Evolutionary conservation across 1,139 yeast genomes (phyloP).

Genomic region (Geotrichum klebahnii): DNA sequence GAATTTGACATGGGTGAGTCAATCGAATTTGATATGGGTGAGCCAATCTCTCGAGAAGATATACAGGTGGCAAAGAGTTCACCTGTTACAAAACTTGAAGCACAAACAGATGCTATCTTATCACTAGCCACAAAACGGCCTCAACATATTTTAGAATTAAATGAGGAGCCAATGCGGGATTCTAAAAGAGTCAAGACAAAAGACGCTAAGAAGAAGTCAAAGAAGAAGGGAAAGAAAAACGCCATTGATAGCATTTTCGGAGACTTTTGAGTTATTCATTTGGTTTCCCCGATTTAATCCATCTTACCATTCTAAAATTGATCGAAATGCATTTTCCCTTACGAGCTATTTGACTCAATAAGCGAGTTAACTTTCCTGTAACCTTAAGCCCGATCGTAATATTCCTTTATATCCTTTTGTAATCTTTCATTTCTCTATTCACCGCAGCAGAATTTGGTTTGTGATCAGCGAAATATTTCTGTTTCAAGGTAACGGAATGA

Average conservation of each 20-base stretch:
- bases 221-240: slow-evolving; percentile 17
- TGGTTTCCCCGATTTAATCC: too few relatives aligned
- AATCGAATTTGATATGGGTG: slow-evolving; percentile 7
- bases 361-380: too few relatives aligned
- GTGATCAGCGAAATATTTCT: too few relatives aligned
- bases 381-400: too few relatives aligned
- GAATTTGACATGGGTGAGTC: neutral
- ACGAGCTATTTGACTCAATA: too few relatives aligned
- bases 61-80: neutral
- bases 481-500: too few relatives aligned
- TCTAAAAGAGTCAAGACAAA: neutral
- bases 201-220: slow-evolving; percentile 12
- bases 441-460: too few relatives aligned
- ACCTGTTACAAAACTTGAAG: neutral
- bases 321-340: too few relatives aligned
- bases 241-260: slow-evolving; percentile 19
- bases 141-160: neutral
- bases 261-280: neutral
- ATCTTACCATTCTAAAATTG: too few relatives aligned
- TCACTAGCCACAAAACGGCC: neutral
- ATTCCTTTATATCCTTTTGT: too few relatives aligned
- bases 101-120: neutral
- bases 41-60: slow-evolving; percentile 11
- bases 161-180: neutral
- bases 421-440: too few relatives aligned